Evolutionary conservation across 192 early-diverging fungal genomes (phyloP), one percentile per base, ranked within the genome.

Genomic region (Linderina pennispora): DNA sequence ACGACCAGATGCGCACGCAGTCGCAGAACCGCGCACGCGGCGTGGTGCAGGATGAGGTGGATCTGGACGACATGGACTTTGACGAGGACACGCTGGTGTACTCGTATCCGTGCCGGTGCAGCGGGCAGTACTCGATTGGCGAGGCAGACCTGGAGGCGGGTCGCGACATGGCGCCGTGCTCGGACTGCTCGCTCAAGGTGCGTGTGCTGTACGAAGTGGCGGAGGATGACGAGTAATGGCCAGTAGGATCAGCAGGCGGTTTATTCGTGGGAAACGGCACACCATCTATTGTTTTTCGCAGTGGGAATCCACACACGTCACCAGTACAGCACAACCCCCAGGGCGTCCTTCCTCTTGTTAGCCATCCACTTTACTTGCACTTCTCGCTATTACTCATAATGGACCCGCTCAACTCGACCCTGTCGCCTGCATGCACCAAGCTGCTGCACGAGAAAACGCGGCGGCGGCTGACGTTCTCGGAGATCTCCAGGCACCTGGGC

Each of bases 21-120:
- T 22, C 20, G 14, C 44, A 50, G 22, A 56, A 36, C 32, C 48
- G 43, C 3, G 17, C 19, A 20, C 62, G 57, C 10, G 82, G 77
- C 11, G 77, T 79, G 2, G 79, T 89, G 25, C 78, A 86, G 47
- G 81, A 75, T 25, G 85, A 87, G 23, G 69, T 91, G 18, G 86
- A 89, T 60, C 48, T 91, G 45, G 88, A 91, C 47, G 85, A 87
- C 19, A 88, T 91, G 88, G 81, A 81, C 2, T 87, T 77, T 33
- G 67, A 84, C 40, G 77, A 83, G 48, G 62, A 70, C 32, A 40
- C 36, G 0, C 36, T 51, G 0, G 40, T 37, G 1, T 89, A 77
- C 40, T 53, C 77, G 11, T 60, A 67, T 4, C 58, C 66, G 3
- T 89, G 87, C 48, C 71, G 87, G 18, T 89, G 87, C 64, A 76